Conservation (phyloP, 139 green algal genomes). For the Chlorella sp. region DNA sequence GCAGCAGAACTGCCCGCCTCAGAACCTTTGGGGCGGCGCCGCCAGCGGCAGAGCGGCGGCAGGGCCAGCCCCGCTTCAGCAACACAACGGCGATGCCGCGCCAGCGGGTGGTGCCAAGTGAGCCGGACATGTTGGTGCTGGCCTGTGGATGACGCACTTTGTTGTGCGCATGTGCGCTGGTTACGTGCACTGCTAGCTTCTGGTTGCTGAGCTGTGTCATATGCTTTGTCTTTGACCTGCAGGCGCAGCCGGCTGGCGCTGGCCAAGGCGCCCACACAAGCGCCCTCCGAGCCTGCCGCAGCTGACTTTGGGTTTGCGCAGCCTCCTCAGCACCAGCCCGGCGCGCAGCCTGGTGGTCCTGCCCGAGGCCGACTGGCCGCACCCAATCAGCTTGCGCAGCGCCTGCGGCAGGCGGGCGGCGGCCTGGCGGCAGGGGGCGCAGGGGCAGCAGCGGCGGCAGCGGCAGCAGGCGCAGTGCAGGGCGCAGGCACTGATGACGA, state of each 20-base stretch:
- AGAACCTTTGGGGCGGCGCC: neutral
- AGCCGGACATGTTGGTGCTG: neutral
- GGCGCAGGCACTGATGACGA: constrained; percentile 19
- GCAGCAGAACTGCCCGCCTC: neutral
- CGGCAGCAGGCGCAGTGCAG: neutral
- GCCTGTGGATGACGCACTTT: neutral
- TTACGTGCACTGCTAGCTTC: neutral
- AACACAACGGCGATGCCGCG: neutral
- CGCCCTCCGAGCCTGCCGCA: neutral
- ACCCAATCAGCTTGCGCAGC: neutral
- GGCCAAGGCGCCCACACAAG: neutral
- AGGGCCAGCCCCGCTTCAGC: neutral
- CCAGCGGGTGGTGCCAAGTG: neutral
- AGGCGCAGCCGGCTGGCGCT: constrained; percentile 22
- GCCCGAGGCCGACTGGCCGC: neutral
- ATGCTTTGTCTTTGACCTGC: neutral
- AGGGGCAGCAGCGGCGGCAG: neutral
- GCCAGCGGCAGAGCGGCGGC: neutral
- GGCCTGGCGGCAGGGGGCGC: too few species aligned
- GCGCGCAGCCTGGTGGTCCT: neutral
- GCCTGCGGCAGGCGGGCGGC: neutral
- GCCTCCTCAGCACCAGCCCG: neutral
- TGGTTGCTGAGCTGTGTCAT: neutral
- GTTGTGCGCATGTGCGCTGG: neutral
- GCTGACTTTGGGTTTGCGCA: constrained; percentile 10